phyloP scores from a whole-genome alignment of 169 alveolate genomes.

The Amoebophrya sp. region DNA sequence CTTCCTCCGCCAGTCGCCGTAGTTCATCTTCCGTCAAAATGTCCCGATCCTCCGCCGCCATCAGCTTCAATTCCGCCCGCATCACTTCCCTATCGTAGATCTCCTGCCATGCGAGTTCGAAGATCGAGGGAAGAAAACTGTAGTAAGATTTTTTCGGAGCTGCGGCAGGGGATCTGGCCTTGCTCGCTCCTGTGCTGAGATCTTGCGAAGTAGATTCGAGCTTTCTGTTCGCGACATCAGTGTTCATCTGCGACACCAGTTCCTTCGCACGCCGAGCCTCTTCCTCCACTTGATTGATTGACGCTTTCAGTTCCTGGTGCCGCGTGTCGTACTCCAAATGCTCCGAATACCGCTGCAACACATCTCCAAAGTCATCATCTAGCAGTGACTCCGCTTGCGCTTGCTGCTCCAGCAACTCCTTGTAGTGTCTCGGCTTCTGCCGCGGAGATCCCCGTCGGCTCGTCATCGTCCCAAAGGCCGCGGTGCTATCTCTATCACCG shows the following conservation, averaged over 20 bases:
- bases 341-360: neutral
- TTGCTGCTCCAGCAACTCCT: too few species aligned
- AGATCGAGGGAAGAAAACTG: neutral
- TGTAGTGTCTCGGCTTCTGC: too few species aligned
- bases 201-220: too few species aligned
- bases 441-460: too few species aligned
- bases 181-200: too few species aligned
- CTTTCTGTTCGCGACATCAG: too few species aligned
- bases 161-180: too few species aligned
- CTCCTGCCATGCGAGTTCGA: neutral
- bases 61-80: constrained; percentile 6
- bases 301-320: neutral
- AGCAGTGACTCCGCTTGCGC: neutral
- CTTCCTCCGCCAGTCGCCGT: neutral
- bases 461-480: too few species aligned
- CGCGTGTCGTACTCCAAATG: neutral
- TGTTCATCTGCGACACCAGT: too few species aligned
- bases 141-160: too few species aligned
- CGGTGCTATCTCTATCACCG: too few species aligned
- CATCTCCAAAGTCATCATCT: neutral
- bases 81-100: neutral
- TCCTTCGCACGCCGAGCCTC: too few species aligned
- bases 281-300: neutral
- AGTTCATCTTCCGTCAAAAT: neutral
- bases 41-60: neutral